A percentile compares a stretch with the other conserved stretches of the same genome.
phyloP scores from a whole-genome alignment of 1,284 basidiomycete genomes.

The Kwoniella shivajii region DNA sequence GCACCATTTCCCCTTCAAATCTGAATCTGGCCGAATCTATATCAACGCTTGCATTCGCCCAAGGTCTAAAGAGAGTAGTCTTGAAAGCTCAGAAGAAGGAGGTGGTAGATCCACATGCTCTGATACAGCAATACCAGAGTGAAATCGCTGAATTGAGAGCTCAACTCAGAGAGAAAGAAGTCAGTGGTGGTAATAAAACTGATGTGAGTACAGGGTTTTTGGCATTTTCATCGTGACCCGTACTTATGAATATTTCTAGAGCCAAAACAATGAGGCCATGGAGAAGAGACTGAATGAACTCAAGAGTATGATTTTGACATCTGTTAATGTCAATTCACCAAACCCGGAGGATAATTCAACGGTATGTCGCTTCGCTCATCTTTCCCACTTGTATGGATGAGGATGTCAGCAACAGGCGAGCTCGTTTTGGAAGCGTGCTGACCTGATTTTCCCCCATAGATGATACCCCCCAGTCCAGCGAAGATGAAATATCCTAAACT shows the following conservation, averaged over 20 bases:
- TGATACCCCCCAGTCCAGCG: slow-evolving; percentile 72
- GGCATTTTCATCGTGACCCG: neutral
- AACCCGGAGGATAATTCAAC: slow-evolving; percentile 5
- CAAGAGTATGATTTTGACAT: slow-evolving; percentile 82
- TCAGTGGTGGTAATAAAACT: slow-evolving; percentile 52
- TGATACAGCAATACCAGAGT: slow-evolving; percentile 81
- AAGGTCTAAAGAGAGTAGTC: slow-evolving; percentile 58
- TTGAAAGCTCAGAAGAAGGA: slow-evolving; percentile 90
- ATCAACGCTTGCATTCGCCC: slow-evolving; percentile 83
- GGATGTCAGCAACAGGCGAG: neutral
- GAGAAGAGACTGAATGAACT: slow-evolving; percentile 79
- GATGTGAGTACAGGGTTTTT: slow-evolving; percentile 13
- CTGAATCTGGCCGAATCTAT: slow-evolving; percentile 73
- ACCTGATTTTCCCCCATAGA: slow-evolving; percentile 53
- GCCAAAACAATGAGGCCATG: slow-evolving; percentile 66
- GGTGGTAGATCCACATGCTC: slow-evolving; percentile 85
- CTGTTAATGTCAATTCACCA: slow-evolving; percentile 70
- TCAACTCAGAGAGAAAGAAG: slow-evolving; percentile 49
- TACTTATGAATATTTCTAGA: slow-evolving; percentile 11
- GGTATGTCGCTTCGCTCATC: slow-evolving; percentile 14
- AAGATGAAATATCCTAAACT: slow-evolving; percentile 61
- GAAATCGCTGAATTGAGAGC: slow-evolving; percentile 78
- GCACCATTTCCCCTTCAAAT: slow-evolving; percentile 84
- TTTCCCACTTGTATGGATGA: neutral
- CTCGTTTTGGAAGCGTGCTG: too few species aligned